Conservation (phyloP, 192 early-diverging fungal genomes). For the Umbelopsis vinacea region DNA sequence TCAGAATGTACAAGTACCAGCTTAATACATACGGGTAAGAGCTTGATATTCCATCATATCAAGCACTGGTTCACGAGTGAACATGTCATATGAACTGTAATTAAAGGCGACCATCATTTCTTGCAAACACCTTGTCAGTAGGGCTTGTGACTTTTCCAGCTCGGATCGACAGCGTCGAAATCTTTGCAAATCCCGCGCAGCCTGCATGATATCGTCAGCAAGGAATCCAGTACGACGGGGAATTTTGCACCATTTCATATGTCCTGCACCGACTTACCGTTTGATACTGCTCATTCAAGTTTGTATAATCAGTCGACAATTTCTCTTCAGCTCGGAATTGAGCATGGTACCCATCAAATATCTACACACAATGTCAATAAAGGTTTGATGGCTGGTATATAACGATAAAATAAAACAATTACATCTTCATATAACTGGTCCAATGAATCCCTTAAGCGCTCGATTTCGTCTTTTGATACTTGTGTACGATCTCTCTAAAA, state of each 20-base stretch:
- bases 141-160: not conserved
- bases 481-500: not conserved
- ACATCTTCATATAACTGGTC: conserved; percentile 2
- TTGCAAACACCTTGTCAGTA: not conserved
- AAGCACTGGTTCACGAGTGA: not conserved
- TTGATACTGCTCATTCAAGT: not conserved
- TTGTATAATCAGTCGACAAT: not conserved
- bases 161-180: conserved; percentile 4
- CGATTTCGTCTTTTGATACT: conserved; percentile 5
- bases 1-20: no score
- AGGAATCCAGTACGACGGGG: no score
- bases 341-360: not conserved
- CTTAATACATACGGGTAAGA: not conserved
- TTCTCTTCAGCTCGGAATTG: conserved; percentile 12
- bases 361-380: not conserved
- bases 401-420: not conserved
- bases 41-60: conserved; percentile 20
- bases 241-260: no score
- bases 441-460: not conserved
- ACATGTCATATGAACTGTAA: conserved; percentile 19
- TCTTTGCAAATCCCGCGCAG: conserved; percentile 5
- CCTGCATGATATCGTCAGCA: no score
- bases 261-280: not conserved
- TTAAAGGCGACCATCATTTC: not conserved
- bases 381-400: not conserved